A percentile compares a stretch with the other conserved stretches of the same genome.
phyloP scores from a whole-genome alignment of 495 filamentous ascomycete species.

The Xanthoparmelia taractica region DNA sequence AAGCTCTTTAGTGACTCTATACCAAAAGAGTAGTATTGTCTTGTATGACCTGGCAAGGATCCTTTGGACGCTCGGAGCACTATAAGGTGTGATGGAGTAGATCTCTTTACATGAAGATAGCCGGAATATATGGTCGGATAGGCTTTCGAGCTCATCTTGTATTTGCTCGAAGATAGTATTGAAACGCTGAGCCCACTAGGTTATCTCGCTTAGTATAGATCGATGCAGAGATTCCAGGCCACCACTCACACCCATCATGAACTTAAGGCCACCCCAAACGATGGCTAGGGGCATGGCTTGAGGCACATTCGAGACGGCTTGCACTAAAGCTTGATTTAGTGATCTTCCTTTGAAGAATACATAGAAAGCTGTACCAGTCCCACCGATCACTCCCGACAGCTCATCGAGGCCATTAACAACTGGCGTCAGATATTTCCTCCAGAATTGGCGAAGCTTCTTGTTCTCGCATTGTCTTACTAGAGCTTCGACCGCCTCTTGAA shows the following conservation, averaged over 20 bases:
- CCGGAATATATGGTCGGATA: neutral
- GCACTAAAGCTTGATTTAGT: neutral
- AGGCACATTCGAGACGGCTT: neutral
- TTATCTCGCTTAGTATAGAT: neutral
- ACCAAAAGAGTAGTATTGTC: neutral
- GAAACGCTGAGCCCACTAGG: neutral
- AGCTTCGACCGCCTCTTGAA: neutral
- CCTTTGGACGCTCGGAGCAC: neutral
- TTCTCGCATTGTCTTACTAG: neutral
- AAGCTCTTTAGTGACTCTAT: neutral
- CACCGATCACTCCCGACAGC: neutral
- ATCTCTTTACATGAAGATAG: neutral
- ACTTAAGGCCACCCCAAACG: neutral
- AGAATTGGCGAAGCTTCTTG: neutral
- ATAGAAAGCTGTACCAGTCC: neutral
- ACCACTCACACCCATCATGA: neutral
- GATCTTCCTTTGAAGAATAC: too few species aligned
- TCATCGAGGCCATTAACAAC: neutral
- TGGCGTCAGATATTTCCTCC: neutral
- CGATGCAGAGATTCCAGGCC: too few species aligned
- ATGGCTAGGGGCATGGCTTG: neutral
- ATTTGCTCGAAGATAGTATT: neutral
- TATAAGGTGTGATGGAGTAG: neutral
- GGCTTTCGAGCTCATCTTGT: neutral
- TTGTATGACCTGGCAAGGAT: neutral